Evolutionary conservation across 805 yeast species (phyloP).

Genomic region (Candida tammaniensis): DNA sequence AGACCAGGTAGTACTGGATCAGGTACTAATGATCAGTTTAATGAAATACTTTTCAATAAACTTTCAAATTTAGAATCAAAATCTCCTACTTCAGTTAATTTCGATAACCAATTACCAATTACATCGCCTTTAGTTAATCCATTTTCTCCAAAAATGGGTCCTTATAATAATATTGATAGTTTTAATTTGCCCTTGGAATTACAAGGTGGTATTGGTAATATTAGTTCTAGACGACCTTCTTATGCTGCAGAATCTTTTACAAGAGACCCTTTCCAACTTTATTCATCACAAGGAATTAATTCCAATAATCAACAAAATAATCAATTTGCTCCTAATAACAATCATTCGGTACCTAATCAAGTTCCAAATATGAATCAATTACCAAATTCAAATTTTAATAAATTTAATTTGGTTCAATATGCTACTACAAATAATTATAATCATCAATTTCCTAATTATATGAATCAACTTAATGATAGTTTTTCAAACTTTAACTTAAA

Average conservation of each 20-base stretch:
- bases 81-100: slow-evolving; percentile 5
- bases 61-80: slow-evolving; percentile 17
- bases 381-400: too few species aligned
- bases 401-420: slow-evolving; percentile 12
- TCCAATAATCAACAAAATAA: neutral
- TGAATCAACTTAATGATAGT: slow-evolving; percentile 28
- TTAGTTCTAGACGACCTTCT: slow-evolving; percentile 68
- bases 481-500: slow-evolving; percentile 30
- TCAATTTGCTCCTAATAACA: too few species aligned
- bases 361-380: too few species aligned
- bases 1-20: neutral
- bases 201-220: slow-evolving; percentile 62
- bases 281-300: neutral
- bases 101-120: slow-evolving; percentile 7
- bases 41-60: slow-evolving; percentile 23
- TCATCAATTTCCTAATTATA: slow-evolving; percentile 8
- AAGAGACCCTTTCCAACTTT: slow-evolving; percentile 21
- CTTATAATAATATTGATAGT: slow-evolving; percentile 19
- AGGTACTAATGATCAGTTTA: slow-evolving; percentile 13
- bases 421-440: slow-evolving; percentile 14
- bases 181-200: slow-evolving; percentile 52
- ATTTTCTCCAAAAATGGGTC: slow-evolving; percentile 11
- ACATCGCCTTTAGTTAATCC: slow-evolving; percentile 13
- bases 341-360: too few species aligned
- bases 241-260: slow-evolving; percentile 68